Evolutionary conservation across 345 rosid species (phyloP).

Genomic region (Zanthoxylum bungeanum): DNA sequence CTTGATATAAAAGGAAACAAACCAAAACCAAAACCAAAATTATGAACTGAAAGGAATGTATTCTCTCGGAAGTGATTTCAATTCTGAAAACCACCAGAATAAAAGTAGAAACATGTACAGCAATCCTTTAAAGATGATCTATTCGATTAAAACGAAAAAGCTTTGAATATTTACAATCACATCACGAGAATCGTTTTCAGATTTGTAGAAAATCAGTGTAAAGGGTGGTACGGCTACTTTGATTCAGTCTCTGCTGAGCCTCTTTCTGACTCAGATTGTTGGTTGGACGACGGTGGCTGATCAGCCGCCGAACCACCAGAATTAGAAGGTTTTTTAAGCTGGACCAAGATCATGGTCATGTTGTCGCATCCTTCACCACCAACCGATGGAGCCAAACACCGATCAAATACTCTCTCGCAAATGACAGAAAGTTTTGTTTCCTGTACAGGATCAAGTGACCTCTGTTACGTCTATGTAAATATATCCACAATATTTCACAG

Average conservation of each 20-base stretch:
- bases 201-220: not conserved
- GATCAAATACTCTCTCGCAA: slow-evolving; percentile 79
- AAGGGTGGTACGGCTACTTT: slow-evolving; percentile 1
- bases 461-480: not conserved
- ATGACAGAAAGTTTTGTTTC: slow-evolving; percentile 73
- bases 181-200: not conserved
- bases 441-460: slow-evolving; percentile 31
- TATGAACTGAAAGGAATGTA: not conserved
- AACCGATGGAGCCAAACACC: slow-evolving; percentile 84
- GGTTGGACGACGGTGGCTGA: not conserved
- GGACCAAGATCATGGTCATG: slow-evolving; percentile 93
- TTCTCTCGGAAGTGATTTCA: not conserved
- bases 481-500: not conserved
- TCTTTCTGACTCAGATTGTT: not conserved
- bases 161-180: slow-evolving; percentile 22
- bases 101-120: not conserved
- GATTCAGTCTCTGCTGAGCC: slow-evolving; percentile 6
- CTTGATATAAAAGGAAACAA: no score
- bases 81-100: not conserved
- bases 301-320: slow-evolving; percentile 7
- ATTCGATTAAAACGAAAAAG: not conserved
- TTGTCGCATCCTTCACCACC: slow-evolving; percentile 97
- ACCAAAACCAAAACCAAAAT: no score
- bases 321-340: slow-evolving; percentile 51
- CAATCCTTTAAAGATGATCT: not conserved